Conservation (phyloP, 2,329 filamentous ascomycete genomes). For the Aspergillus sojae region DNA sequence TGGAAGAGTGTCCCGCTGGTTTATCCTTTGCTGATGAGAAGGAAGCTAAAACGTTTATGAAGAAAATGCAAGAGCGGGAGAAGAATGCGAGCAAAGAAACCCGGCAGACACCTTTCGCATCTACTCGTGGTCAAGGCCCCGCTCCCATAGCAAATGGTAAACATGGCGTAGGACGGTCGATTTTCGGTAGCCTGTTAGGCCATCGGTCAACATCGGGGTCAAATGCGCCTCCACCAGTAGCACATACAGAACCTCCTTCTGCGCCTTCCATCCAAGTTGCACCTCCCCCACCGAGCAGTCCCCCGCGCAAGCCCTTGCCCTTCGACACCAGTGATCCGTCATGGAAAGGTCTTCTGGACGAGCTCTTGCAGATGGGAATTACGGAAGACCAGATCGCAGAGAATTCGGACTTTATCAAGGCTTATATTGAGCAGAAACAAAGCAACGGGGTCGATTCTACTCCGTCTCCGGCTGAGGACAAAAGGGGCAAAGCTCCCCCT, state of each 20-base stretch:
- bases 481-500: conserved; percentile 59
- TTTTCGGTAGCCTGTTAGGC: conserved; percentile 53
- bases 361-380: conserved; percentile 66
- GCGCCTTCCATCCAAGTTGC: conserved; percentile 33
- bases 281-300: conserved; percentile 39
- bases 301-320: conserved; percentile 43
- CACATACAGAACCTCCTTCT: conserved; percentile 24
- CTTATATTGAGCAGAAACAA: conserved; percentile 67
- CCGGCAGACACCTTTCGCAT: conserved; percentile 71
- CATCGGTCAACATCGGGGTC: conserved; percentile 52
- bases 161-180: conserved; percentile 52
- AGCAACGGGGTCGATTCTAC: conserved; percentile 50
- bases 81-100: conserved; percentile 94
- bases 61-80: conserved; percentile 95
- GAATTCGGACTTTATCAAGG: conserved; percentile 69
- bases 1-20: conserved; percentile 87
- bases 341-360: conserved; percentile 63
- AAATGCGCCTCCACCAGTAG: conserved; percentile 29
- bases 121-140: conserved; percentile 51
- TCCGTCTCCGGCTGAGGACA: conserved; percentile 47
- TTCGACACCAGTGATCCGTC: conserved; percentile 66
- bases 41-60: conserved; percentile 93
- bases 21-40: conserved; percentile 96
- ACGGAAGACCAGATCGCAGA: conserved; percentile 69
- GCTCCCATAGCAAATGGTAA: conserved; percentile 48